These are phyloP conservation scores for Globisporangium apiculatum DNA, from an alignment of 352 stramenopile genomes.

Conservation along the genomic window DNA sequence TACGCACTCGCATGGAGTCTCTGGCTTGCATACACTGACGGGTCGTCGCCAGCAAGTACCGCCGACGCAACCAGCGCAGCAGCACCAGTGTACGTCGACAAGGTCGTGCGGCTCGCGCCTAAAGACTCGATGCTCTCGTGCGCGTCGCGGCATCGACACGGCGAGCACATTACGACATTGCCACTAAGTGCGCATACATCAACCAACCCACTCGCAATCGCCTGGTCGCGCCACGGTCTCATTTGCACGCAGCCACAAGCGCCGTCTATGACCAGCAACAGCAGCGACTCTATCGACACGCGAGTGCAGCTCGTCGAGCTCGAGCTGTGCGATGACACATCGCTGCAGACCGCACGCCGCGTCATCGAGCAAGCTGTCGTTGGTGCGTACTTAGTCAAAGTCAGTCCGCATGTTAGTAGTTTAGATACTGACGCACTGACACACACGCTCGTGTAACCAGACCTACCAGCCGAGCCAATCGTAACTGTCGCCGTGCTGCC, in stretches of 20 bases:
- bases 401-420: too few relatives aligned
- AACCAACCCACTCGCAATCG: neutral
- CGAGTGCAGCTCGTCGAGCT: constrained; percentile 25
- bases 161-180: constrained; percentile 29
- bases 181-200: constrained; percentile 1
- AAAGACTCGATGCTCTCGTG: constrained; percentile 33
- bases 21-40: constrained; percentile 20
- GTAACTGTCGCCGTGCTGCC: constrained; percentile 11
- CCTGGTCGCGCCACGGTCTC: constrained; percentile 11
- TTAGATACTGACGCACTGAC: too few relatives aligned
- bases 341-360: constrained; percentile 2
- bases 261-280: constrained; percentile 5
- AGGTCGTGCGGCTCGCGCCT: constrained; percentile 42
- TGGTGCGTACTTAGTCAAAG: neutral
- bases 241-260: neutral
- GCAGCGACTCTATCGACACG: constrained; percentile 2
- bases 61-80: neutral
- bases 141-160: constrained; percentile 34
- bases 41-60: neutral
- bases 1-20: constrained; percentile 58
- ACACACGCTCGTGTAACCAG: neutral
- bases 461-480: constrained; percentile 5
- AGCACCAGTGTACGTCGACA: constrained; percentile 14
- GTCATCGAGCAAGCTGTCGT: constrained; percentile 6
- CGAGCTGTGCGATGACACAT: constrained; percentile 19